Evolutionary conservation across 805 yeast genomes (phyloP).

Genomic region (Wickerhamomyces subpelliculosus): DNA sequence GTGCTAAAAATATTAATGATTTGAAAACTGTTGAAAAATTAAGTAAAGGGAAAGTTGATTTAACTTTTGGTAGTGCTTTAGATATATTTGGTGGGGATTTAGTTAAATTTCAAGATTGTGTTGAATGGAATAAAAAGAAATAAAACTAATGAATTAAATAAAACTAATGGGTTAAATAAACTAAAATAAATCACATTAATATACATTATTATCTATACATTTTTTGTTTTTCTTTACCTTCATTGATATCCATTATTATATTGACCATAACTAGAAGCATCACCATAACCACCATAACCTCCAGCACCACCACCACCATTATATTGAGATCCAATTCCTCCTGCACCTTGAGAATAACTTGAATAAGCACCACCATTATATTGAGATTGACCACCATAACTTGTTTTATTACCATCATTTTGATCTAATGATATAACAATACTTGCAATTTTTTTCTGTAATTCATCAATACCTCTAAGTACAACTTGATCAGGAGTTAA

Average conservation of each 20-base stretch:
- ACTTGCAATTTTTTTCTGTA: constrained; percentile 88
- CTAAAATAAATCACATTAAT: background rate
- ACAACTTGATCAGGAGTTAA: constrained; percentile 88
- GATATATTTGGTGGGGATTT: constrained; percentile 91
- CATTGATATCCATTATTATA: background rate
- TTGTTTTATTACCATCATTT: constrained; percentile 42
- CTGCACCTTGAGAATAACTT: constrained; percentile 9
- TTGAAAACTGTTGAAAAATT: constrained; percentile 55
- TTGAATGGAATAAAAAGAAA: constrained; percentile 57
- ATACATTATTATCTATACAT: background rate
- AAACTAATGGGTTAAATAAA: background rate
- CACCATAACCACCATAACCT: constrained; percentile 16
- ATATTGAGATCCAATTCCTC: constrained; percentile 13
- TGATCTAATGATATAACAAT: constrained; percentile 63
- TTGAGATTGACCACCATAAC: constrained; percentile 27
- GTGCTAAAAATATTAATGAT: constrained; percentile 74
- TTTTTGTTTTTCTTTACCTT: background rate
- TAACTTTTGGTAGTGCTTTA: constrained; percentile 88
- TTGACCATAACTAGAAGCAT: constrained; percentile 7
- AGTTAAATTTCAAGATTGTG: constrained; percentile 71
- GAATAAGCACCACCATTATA: constrained; percentile 32
- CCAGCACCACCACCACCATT: constrained; percentile 27
- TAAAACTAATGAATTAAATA: constrained; percentile 1
- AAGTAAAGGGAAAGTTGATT: constrained; percentile 79
- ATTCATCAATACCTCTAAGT: constrained; percentile 70